A percentile compares a stretch with the other conserved stretches of the same genome.
These are phyloP conservation scores for Meyerozyma carpophila DNA, from an alignment of 1,139 yeast genomes.

Conservation along the genomic window DNA sequence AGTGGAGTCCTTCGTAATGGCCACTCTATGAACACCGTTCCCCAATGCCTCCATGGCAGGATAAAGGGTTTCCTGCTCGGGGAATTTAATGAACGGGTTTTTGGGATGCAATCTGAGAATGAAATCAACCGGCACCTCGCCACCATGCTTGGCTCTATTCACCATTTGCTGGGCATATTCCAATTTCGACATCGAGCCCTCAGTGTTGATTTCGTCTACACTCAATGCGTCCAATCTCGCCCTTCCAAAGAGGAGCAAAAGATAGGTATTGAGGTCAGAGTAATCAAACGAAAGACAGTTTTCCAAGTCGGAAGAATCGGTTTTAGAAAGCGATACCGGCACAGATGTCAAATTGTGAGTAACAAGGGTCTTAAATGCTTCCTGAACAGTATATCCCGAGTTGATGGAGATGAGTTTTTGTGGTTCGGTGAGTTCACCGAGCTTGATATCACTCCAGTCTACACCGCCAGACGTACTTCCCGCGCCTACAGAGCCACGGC, in stretches of 20 bases:
- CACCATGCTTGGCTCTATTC: slow-evolving; percentile 54
- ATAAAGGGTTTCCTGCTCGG: slow-evolving; percentile 61
- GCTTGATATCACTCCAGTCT: slow-evolving; percentile 72
- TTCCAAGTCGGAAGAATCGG: slow-evolving; percentile 37
- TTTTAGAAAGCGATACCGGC: slow-evolving; percentile 57
- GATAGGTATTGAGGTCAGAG: slow-evolving; percentile 82
- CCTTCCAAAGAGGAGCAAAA: slow-evolving; percentile 69
- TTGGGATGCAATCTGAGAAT: slow-evolving; percentile 77
- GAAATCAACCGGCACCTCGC: slow-evolving; percentile 74
- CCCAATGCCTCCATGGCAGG: slow-evolving; percentile 83
- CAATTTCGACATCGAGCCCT: slow-evolving; percentile 7
- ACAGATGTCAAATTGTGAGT: slow-evolving; percentile 73
- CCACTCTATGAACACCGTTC: slow-evolving; percentile 88
- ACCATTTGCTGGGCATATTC: slow-evolving; percentile 27
- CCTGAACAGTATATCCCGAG: slow-evolving; percentile 63
- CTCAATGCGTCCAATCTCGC: slow-evolving; percentile 37
- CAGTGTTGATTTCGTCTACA: slow-evolving; percentile 18
- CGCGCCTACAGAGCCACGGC: background rate
- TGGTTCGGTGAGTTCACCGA: slow-evolving; percentile 70
- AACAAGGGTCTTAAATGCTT: slow-evolving; percentile 76
- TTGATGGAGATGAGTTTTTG: slow-evolving; percentile 71
- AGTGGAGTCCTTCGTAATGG: slow-evolving; percentile 55
- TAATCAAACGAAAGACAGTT: slow-evolving; percentile 85
- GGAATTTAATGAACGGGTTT: slow-evolving; percentile 76
- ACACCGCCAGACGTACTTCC: slow-evolving; percentile 12